Evolutionary conservation across 495 filamentous ascomycete species (phyloP).

Genomic region (Talaromyces proteolyticus): DNA sequence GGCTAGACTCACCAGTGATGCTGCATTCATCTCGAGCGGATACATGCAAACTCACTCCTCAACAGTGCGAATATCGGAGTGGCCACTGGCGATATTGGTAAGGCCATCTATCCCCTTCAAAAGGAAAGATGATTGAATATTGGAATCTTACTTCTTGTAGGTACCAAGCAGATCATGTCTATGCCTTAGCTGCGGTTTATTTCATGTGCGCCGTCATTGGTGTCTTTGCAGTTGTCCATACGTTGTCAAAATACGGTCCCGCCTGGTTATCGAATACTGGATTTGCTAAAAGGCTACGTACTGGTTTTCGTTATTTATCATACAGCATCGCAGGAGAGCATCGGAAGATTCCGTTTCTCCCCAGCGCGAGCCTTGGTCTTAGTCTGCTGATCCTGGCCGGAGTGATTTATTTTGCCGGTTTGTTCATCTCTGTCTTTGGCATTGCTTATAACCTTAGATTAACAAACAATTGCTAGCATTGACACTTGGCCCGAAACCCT

Average conservation of each 20-base stretch:
- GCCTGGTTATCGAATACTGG: background rate
- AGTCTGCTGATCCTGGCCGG: conserved; percentile 32
- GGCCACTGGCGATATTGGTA: conserved; percentile 46
- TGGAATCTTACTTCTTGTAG: too few relatives aligned
- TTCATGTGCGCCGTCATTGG: conserved; percentile 42
- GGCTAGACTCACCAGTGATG: conserved; percentile 41
- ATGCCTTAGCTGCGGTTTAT: conserved; percentile 40
- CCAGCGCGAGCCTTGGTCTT: conserved; percentile 23
- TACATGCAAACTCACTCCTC: conserved; percentile 36
- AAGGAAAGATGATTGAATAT: too few relatives aligned
- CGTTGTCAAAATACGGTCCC: conserved; percentile 13
- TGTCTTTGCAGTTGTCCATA: conserved; percentile 37
- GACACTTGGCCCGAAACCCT: conserved; percentile 45
- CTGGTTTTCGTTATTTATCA: conserved; percentile 24
- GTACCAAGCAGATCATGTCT: conserved; percentile 50
- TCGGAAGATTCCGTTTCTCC: background rate
- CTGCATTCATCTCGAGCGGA: conserved; percentile 40
- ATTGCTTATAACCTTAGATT: too few relatives aligned
- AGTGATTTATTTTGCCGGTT: conserved; percentile 40
- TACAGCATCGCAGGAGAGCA: conserved; percentile 20
- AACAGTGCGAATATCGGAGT: conserved; percentile 39
- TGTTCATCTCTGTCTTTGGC: too few relatives aligned
- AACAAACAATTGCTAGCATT: conserved; percentile 23
- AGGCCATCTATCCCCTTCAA: background rate
- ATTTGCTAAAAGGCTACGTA: conserved; percentile 12